phyloP scores from a whole-genome alignment of 305 asterid species.

The Plantago coronopus region DNA sequence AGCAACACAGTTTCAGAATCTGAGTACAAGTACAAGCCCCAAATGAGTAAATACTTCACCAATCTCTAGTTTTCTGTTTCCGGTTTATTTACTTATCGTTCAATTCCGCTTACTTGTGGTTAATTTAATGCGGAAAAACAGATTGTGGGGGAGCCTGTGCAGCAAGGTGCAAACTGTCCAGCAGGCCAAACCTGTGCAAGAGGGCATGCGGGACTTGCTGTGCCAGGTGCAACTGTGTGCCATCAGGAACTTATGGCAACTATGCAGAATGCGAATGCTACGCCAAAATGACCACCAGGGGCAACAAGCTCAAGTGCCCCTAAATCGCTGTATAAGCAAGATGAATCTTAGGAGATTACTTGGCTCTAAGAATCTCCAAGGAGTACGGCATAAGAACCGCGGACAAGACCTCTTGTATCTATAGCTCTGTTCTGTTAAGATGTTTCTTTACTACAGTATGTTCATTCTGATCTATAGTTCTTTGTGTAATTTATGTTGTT shows the following conservation, averaged over 20 bases:
- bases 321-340: slow-evolving; percentile 11
- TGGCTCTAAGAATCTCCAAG: background rate
- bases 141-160: slow-evolving; percentile 68
- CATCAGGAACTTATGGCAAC: slow-evolving; percentile 82
- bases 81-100: background rate
- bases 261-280: slow-evolving; percentile 60
- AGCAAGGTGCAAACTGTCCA: slow-evolving; percentile 53
- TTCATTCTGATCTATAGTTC: background rate
- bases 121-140: slow-evolving; percentile 8
- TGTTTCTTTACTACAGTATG: no score
- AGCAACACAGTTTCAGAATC: slow-evolving; percentile 5
- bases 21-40: background rate
- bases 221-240: slow-evolving; percentile 70
- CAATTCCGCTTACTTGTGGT: background rate
- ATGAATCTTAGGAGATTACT: background rate
- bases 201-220: slow-evolving; percentile 94
- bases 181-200: slow-evolving; percentile 61
- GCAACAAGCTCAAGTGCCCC: slow-evolving; percentile 66
- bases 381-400: background rate
- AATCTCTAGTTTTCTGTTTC: background rate
- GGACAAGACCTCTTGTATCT: background rate
- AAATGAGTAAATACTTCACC: background rate
- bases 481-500: background rate
- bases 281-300: slow-evolving; percentile 57
- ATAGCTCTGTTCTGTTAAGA: background rate